Percentiles rank a stretch among this genome's conserved stretches.
Conservation (phyloP, 1,139 yeast genomes). For the Blastobotrys serpentis region DNA sequence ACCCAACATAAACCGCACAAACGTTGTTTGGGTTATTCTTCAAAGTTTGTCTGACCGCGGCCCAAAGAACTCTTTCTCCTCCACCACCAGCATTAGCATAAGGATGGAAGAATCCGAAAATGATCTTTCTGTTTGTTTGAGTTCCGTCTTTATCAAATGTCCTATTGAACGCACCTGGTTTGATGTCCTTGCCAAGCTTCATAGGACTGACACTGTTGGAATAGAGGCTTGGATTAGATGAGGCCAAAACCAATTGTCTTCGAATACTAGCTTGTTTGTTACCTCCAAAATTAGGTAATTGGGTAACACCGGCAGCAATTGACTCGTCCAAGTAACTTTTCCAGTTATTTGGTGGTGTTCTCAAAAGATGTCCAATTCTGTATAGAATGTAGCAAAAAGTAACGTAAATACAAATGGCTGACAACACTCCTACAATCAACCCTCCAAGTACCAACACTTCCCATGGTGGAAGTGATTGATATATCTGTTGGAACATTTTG, state of each 20-base stretch:
- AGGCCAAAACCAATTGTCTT: conserved; percentile 53
- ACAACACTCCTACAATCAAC: conserved; percentile 12
- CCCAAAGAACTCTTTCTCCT: conserved; percentile 96
- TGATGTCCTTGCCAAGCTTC: conserved; percentile 26
- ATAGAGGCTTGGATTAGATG: conserved; percentile 39
- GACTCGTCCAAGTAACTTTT: conserved; percentile 31
- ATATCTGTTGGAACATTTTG: not conserved
- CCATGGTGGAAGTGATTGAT: conserved; percentile 5
- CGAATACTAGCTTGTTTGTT: conserved; percentile 44
- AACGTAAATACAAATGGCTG: conserved; percentile 16
- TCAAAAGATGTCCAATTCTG: conserved; percentile 21
- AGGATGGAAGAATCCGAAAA: conserved; percentile 93
- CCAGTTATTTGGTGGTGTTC: conserved; percentile 36
- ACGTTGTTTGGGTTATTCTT: conserved; percentile 50
- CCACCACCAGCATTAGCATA: conserved; percentile 97
- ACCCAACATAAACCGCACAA: conserved; percentile 79
- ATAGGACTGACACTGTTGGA: conserved; percentile 28
- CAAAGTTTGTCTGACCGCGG: conserved; percentile 77
- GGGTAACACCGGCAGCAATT: conserved; percentile 30
- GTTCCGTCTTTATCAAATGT: conserved; percentile 24
- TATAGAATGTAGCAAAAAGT: conserved; percentile 17
- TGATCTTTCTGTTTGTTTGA: conserved; percentile 39
- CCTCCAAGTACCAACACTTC: not conserved
- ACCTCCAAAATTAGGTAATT: conserved; percentile 26
- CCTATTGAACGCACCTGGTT: conserved; percentile 19